Evolutionary conservation across 192 early-diverging fungal genomes (phyloP), one percentile per base, ranked within the genome.

Genomic region (Endogone sp.): DNA sequence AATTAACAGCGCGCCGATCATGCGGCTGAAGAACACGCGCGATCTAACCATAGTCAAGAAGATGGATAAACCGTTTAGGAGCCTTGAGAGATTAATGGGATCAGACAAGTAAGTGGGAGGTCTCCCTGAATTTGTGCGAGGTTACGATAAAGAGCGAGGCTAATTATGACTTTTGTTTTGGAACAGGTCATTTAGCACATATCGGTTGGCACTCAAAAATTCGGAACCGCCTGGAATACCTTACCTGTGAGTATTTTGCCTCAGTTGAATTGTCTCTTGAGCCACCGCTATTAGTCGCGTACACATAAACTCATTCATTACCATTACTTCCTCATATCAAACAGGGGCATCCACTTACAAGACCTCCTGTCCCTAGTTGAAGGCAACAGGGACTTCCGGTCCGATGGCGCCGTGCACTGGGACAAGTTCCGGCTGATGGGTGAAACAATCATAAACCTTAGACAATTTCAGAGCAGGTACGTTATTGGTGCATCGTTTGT

Each of bases 321-420:
- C 55, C 55, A 56, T 56, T 56, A 56, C 55, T n/a, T 56, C 11
- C 55, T 56, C 55, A 56, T 13, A 13, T 56, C 55, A 67, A 23
- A 62, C 65, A 89, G 88, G 13, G 90, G 90, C 6, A 84, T 93
- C 61, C 89, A 91, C 68, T 69, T 83, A 22, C 80, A 86, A 16
- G 92, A 93, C 62, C 64, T 93, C 44, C 65, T 93, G 22, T 91
- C 90, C 29, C 85, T 91, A 58, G 82, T 87, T 30, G 92, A 93
- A 68, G 82, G 81, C 10, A 89, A 91, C 73, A 82, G 85, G 31
- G 89, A 92, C 69, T 70, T 79, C 28, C 81, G 83, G 8, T 60
- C 73, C 20, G 88, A 90, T 62, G 89, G 90, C 8, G 80, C 78
- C 10, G 79, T 93, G 59, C 90, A 93, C 76, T 83, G 91, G 76